A percentile compares a stretch with the other conserved stretches of the same genome.
These are phyloP conservation scores for Diplodia corticola DNA, from an alignment of 2,329 filamentous ascomycete species.

Conservation along the genomic window DNA sequence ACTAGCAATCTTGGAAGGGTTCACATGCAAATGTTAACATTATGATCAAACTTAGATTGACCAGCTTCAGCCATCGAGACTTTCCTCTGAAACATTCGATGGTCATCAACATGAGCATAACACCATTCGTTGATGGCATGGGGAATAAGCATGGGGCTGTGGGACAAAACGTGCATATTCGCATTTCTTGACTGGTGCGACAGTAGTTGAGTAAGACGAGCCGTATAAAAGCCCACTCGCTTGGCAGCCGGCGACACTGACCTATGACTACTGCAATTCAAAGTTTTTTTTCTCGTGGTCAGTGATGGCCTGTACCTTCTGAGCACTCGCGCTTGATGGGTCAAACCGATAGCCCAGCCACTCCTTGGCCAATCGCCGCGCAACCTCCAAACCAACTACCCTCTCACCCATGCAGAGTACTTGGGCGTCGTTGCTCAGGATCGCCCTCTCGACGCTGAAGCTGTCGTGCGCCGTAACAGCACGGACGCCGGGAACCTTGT, in stretches of 20 bases:
- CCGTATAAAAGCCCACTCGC: background rate
- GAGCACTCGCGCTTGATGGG: constrained; percentile 60
- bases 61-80: too few relatives aligned
- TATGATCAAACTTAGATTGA: too few relatives aligned
- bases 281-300: constrained; percentile 46
- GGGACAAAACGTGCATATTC: background rate
- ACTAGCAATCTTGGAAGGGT: too few relatives aligned
- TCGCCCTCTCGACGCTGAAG: constrained; percentile 77
- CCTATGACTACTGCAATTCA: background rate
- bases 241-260: too few relatives aligned
- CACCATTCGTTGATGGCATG: background rate
- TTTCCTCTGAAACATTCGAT: too few relatives aligned
- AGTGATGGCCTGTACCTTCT: constrained; percentile 55
- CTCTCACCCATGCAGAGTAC: constrained; percentile 84
- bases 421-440: constrained; percentile 83
- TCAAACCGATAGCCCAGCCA: constrained; percentile 87
- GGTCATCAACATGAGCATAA: too few relatives aligned
- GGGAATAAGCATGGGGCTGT: background rate
- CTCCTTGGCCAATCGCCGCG: constrained; percentile 73
- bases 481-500: constrained; percentile 80
- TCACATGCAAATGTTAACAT: too few relatives aligned
- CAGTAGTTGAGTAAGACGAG: background rate
- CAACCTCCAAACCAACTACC: constrained; percentile 78
- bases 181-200: background rate
- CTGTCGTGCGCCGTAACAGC: constrained; percentile 89